Conservation (phyloP, 345 rosid genomes). For the Melaleuca quinquenervia region DNA sequence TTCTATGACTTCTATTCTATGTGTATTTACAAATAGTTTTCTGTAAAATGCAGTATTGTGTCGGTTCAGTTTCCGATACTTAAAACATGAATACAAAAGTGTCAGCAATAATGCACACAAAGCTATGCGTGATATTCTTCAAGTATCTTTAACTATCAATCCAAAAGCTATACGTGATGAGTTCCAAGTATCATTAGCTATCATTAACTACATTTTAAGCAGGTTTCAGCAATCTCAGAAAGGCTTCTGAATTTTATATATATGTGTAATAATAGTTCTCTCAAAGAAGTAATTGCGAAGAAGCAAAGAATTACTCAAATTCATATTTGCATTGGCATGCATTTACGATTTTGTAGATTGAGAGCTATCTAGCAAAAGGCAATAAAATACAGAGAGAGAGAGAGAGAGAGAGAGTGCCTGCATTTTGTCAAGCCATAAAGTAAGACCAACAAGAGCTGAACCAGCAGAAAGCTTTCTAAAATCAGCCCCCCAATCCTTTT, state of each 20-base stretch:
- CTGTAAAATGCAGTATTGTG: background rate
- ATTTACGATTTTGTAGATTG: background rate
- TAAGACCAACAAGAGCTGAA: constrained; percentile 88
- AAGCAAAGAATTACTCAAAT: background rate
- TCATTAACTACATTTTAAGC: background rate
- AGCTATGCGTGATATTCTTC: background rate
- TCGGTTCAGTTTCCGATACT: background rate
- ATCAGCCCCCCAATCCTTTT: constrained; percentile 95
- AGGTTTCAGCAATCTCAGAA: background rate
- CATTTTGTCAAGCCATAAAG: constrained; percentile 94
- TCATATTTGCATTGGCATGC: background rate
- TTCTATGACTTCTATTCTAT: background rate
- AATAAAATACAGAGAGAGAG: background rate
- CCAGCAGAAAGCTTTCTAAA: constrained; percentile 90
- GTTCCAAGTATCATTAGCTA: background rate
- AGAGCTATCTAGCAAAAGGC: background rate
- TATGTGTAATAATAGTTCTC: too few relatives aligned
- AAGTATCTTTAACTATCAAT: background rate
- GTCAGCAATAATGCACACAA: background rate
- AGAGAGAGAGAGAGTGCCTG: constrained; percentile 44
- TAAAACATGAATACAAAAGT: background rate
- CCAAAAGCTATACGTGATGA: background rate
- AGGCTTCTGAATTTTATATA: background rate
- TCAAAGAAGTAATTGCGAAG: background rate
- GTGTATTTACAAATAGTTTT: background rate